Conservation (phyloP, 2,329 filamentous ascomycete genomes). For the Cladosporium sp. region DNA sequence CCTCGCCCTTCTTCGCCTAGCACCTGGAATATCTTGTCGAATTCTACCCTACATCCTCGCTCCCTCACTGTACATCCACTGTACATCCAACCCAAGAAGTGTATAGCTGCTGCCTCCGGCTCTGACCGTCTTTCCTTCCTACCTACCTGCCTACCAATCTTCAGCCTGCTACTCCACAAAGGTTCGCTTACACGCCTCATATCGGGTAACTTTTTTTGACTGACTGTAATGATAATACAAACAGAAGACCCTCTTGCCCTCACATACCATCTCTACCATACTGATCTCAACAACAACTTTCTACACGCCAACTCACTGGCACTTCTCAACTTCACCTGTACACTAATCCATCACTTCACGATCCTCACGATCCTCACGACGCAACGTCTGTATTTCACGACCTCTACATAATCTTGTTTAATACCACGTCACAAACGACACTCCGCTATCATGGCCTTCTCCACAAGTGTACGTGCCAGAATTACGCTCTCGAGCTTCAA, state of each 20-base stretch:
- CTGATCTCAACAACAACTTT: not conserved
- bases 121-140: not conserved
- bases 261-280: not conserved
- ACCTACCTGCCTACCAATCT: too few species aligned
- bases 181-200: conserved; percentile 1
- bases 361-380: conserved; percentile 19
- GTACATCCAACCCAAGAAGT: conserved; percentile 4
- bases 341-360: conserved; percentile 12
- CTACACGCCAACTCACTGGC: not conserved
- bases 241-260: not conserved
- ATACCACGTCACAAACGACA: conserved; percentile 25
- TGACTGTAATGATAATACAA: not conserved
- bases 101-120: conserved; percentile 8
- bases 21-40: not conserved
- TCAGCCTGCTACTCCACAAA: conserved; percentile 9
- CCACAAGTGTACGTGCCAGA: conserved; percentile 16
- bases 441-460: conserved; percentile 22
- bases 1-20: conserved; percentile 1
- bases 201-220: conserved; percentile 11
- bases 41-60: not conserved
- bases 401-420: conserved; percentile 26
- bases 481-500: not conserved
- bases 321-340: conserved; percentile 2
- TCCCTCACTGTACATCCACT: conserved; percentile 10
- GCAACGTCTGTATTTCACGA: conserved; percentile 20